A percentile compares a stretch with the other conserved stretches of the same genome.
phyloP scores from a whole-genome alignment of 768 basidiomycete species.

The Lactifluus piperatus region DNA sequence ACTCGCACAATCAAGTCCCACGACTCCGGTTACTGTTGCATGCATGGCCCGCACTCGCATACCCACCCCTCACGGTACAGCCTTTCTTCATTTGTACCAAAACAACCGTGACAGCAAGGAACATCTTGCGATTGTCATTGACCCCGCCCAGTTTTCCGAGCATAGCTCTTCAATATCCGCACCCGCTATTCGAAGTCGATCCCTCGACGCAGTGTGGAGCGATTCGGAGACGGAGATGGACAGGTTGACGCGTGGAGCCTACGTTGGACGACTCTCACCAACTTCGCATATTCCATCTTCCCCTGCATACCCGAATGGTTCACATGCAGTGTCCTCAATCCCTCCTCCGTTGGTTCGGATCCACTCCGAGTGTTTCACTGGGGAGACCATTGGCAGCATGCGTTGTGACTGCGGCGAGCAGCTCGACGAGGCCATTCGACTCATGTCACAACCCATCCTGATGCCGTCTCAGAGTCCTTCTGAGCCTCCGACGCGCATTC shows the following conservation, averaged over 20 bases:
- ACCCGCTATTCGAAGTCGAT: constrained; percentile 64
- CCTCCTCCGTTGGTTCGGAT: constrained; percentile 85
- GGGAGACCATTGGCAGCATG: constrained; percentile 96
- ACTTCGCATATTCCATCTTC: constrained; percentile 33
- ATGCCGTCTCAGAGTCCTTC: constrained; percentile 32
- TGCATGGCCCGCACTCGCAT: constrained; percentile 98
- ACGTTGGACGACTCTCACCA: constrained; percentile 73
- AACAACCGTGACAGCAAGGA: constrained; percentile 90
- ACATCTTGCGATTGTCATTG: constrained; percentile 91
- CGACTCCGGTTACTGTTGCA: constrained; percentile 52
- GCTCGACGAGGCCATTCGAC: constrained; percentile 91
- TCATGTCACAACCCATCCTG: constrained; percentile 65
- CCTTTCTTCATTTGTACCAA: constrained; percentile 91
- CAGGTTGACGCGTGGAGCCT: constrained; percentile 87
- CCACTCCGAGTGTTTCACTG: constrained; percentile 98
- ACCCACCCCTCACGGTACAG: constrained; percentile 90
- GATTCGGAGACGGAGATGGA: constrained; percentile 88
- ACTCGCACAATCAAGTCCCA: constrained; percentile 13
- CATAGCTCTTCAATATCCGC: constrained; percentile 26
- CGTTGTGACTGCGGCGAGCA: constrained; percentile 99
- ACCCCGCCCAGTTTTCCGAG: constrained; percentile 74
- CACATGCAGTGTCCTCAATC: constrained; percentile 26
- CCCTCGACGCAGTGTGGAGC: constrained; percentile 78
- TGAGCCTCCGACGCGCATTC: constrained; percentile 37
- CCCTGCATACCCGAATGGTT: constrained; percentile 19